Evolutionary conservation across 805 yeast genomes (phyloP).

Genomic region (Candida ovalis): DNA sequence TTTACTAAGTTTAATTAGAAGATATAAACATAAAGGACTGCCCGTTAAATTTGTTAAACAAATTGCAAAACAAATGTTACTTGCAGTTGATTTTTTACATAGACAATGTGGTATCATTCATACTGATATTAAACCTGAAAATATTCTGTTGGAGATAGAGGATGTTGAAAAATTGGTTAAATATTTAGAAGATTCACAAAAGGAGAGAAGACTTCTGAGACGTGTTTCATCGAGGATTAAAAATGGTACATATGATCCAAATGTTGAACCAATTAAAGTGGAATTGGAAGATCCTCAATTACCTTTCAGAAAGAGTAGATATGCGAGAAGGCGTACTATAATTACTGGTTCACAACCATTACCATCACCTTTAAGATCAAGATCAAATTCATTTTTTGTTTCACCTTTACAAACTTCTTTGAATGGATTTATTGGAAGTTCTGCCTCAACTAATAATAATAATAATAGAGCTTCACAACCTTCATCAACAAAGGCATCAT

Average conservation of each 20-base stretch:
- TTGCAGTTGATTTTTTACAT: constrained; percentile 57
- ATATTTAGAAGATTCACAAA: constrained; percentile 37
- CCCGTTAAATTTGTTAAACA: constrained; percentile 55
- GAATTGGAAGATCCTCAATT: constrained; percentile 17
- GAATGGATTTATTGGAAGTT: constrained; percentile 14
- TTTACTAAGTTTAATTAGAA: constrained; percentile 73
- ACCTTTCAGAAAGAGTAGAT: constrained; percentile 32
- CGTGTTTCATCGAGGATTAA: constrained; percentile 24
- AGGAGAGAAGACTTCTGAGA: constrained; percentile 31
- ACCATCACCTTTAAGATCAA: constrained; percentile 78
- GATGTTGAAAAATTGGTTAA: constrained; percentile 50
- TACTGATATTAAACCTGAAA: constrained; percentile 77
- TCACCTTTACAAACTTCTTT: constrained; percentile 22
- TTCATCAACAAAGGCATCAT: constrained; percentile 13
- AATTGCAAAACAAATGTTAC: constrained; percentile 52
- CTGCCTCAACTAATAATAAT: too few relatives aligned
- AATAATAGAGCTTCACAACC: constrained; percentile 9
- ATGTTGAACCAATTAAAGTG: constrained; percentile 9
- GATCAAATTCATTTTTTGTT: constrained; percentile 27
- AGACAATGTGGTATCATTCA: constrained; percentile 64
- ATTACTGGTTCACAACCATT: constrained; percentile 91
- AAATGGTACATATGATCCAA: constrained; percentile 14
- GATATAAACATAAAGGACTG: constrained; percentile 50
- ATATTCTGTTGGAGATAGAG: constrained; percentile 50
- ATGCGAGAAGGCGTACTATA: constrained; percentile 64